Evolutionary conservation across 805 yeast species (phyloP), one percentile per base, ranked within the genome.

Genomic region (Yamadazyma sp.): DNA sequence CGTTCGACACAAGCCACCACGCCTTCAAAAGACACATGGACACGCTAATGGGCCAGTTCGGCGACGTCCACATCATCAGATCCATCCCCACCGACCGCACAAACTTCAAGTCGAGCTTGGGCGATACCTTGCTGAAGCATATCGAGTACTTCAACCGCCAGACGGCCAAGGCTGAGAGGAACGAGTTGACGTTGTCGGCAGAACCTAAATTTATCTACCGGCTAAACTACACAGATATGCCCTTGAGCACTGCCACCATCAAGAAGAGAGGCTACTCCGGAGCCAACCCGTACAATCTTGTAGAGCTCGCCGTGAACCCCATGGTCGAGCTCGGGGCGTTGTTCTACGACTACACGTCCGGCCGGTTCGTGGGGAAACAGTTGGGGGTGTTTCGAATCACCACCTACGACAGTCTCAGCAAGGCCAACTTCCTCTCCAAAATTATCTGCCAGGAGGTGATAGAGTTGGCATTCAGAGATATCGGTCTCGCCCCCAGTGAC

Each of bases 1-100:
- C 80, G 1, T 65, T 67, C 32, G 81, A 76, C 40, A 76, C 80
- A 1, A 68, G 78, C 2, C 73, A 68, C 37, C 75, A 71, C 54
- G 77, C 80, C 0, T 71, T 77, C 37, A 48, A 58, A 15, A 60
- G 73, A 26, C 80, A 76, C 48, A 73, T 77, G 46, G 79, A 75
- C 35, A 52, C 51, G 2, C 48, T 77, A 20, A 57, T 61, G n/a
- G 50, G 55, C 21, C 78, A 76, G 38, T 73, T 65, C 53, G 75
- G 78, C 14, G 73, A 69, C 35, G 60, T 76, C 17, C 74, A 71
- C 47, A 61, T 76, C 9, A 50, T 77, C n/a, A 75, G 75, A 43
- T 68, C 77, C 3, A 54, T 75, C 9, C 67, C 74, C n/a, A 52
- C 52, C 13, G 70, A 68, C 35, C 56, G 61, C 2, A 60, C 58